Percentiles rank a stretch among this genome's conserved stretches.
These are phyloP conservation scores for Dryas integrifolia DNA, from an alignment of 331 rosid species.

Conservation along the genomic window DNA sequence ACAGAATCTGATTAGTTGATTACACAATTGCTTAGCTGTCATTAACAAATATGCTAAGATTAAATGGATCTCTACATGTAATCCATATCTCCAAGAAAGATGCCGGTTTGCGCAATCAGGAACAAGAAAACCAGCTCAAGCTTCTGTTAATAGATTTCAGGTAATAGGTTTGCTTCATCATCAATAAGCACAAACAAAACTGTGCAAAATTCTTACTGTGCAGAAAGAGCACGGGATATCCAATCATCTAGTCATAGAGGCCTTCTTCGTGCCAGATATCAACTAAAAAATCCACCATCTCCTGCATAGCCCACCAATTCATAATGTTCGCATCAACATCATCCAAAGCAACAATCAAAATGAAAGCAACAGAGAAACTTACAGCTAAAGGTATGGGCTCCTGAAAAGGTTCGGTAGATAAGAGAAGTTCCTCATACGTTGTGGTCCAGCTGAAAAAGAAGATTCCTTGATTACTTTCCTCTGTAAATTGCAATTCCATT, in stretches of 20 bases:
- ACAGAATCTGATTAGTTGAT: constrained; percentile 12
- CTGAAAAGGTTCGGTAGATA: constrained; percentile 52
- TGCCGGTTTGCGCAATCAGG: neutral
- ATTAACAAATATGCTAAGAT: neutral
- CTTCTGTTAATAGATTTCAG: constrained; percentile 21
- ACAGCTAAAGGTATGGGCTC: constrained; percentile 70
- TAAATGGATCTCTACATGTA: constrained; percentile 13
- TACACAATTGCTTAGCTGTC: constrained; percentile 24
- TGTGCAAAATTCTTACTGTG: constrained; percentile 25
- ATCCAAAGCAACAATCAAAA: constrained; percentile 15
- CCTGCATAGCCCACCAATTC: constrained; percentile 45
- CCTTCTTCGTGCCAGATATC: constrained; percentile 35
- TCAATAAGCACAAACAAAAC: constrained; percentile 40
- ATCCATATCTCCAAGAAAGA: constrained; percentile 8
- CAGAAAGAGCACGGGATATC: neutral
- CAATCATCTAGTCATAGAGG: constrained; percentile 47
- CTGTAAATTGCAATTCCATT: neutral
- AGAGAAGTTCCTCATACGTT: constrained; percentile 55
- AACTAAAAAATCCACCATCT: constrained; percentile 48
- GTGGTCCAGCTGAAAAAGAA: constrained; percentile 61
- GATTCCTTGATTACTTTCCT: neutral
- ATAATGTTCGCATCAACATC: constrained; percentile 12
- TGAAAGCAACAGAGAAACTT: constrained; percentile 32
- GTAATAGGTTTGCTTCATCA: constrained; percentile 22
- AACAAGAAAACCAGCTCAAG: constrained; percentile 30